A percentile compares a stretch with the other conserved stretches of the same genome.
phyloP scores from a whole-genome alignment of 495 filamentous ascomycete genomes.

The Aspergillus steynii region DNA sequence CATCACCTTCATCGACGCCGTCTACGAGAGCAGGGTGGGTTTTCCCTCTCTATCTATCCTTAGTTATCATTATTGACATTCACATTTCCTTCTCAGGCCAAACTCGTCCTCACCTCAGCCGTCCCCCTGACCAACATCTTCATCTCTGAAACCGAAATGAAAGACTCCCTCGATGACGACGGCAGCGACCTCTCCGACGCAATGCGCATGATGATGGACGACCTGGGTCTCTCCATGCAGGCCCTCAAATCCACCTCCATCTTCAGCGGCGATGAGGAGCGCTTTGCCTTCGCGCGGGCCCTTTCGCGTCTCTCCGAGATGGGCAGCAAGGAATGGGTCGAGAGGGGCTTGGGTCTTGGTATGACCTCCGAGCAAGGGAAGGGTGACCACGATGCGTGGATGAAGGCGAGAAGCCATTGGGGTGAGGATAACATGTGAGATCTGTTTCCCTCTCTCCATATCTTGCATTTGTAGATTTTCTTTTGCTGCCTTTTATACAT shows the following conservation, averaged over 20 bases:
- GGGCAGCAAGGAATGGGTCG: constrained; percentile 93
- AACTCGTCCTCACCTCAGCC: constrained; percentile 87
- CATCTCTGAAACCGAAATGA: constrained; percentile 76
- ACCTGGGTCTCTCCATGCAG: constrained; percentile 82
- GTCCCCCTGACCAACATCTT: constrained; percentile 85
- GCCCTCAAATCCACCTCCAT: constrained; percentile 82
- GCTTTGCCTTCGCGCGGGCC: constrained; percentile 92
- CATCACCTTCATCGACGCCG: constrained; percentile 96
- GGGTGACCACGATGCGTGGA: constrained; percentile 63
- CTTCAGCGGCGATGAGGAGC: constrained; percentile 94
- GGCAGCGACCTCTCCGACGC: constrained; percentile 69
- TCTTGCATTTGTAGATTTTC: neutral
- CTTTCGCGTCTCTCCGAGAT: constrained; percentile 85
- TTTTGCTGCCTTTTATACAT: neutral
- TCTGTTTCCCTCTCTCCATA: neutral
- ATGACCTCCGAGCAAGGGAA: constrained; percentile 58
- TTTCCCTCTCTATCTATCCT: neutral
- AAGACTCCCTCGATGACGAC: constrained; percentile 42
- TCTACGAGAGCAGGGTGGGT: constrained; percentile 74
- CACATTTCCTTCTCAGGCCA: constrained; percentile 56
- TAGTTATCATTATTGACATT: neutral
- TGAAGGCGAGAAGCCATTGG: constrained; percentile 64
- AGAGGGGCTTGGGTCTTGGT: constrained; percentile 79
- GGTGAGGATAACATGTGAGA: constrained; percentile 71
- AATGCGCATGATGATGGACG: constrained; percentile 93